Evolutionary conservation across 179 eudicot genomes (phyloP).

Genomic region (Beta lomatogona): DNA sequence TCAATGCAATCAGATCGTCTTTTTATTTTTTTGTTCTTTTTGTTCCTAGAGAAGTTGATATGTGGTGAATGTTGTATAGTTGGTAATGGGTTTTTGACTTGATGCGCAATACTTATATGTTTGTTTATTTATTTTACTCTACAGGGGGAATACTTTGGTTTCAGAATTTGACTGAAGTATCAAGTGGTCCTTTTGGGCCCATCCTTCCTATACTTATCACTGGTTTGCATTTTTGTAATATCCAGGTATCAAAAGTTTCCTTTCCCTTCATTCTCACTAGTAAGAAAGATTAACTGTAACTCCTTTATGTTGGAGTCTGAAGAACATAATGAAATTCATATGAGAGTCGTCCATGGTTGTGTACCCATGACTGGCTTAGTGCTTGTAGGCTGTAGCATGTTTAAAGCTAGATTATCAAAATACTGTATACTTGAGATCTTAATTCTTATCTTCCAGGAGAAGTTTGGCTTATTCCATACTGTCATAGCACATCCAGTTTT

Average conservation of each 20-base stretch:
- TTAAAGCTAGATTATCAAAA: not conserved
- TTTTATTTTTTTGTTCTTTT: not conserved
- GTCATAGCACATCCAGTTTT: not conserved
- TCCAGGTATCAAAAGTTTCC: conserved; percentile 54
- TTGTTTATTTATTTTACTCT: conserved; percentile 3
- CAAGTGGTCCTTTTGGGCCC: conserved; percentile 66
- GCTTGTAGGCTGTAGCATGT: not conserved
- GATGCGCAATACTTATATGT: not conserved
- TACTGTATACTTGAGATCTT: not conserved
- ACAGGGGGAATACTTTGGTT: conserved; percentile 93
- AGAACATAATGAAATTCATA: not conserved
- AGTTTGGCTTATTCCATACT: not conserved
- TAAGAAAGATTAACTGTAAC: not conserved
- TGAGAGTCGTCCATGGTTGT: not conserved
- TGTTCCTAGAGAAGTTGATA: not conserved
- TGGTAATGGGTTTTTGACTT: not conserved
- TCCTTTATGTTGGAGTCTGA: not conserved
- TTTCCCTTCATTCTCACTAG: not conserved
- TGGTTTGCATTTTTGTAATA: conserved; percentile 70
- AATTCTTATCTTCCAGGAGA: not conserved
- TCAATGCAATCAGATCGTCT: not conserved
- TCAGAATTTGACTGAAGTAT: conserved; percentile 70
- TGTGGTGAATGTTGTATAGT: not conserved
- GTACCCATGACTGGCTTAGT: not conserved
- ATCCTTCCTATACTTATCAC: conserved; percentile 71